Evolutionary conservation across 305 asterid genomes (phyloP), one percentile per base, ranked within the genome.

Genomic region (Petunia hybrid): DNA sequence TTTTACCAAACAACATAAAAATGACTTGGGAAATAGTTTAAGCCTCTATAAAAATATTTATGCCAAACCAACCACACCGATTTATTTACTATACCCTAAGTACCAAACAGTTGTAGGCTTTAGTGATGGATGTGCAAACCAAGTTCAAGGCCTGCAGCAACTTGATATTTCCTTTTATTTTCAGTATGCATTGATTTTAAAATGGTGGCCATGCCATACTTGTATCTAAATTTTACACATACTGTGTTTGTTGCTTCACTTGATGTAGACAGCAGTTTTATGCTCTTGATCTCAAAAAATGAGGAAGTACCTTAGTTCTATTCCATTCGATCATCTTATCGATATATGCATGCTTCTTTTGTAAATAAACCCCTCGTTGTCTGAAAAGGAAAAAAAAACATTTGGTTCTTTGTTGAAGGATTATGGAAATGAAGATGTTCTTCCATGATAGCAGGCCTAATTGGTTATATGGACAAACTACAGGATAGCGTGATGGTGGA

Each of bases 401-500:
- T 57, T 45, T 22, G 9, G 41, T 69, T 69, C 39, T 45, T 22
- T 69, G 14, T 69, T 39, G 59, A 46, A 69, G 59, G 76, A 46
- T 69, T 69, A 22, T 5, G 36, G 16, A 57, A 31, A 71, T 71
- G 45, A 43, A 71, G 77, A 12, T 71, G 31, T 71, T 61, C 41
- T 48, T 71, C 43, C 2, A 1, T 71, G 6, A 71, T 35, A 5
- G n/a, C 35, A 69, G 59, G 35, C 77, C 12, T 71, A 3, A 51
- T 48, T 71, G 45, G 78, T 71, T 48, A 51, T 80, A 75, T 84
- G 81, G 40, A 71, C 70, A 68, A 81, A 84, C 79, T 68, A 68
- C 87, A 87, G 90, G 90, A 84, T 84, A 81, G 78, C 55, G 81
- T 89, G 86, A 85, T 86, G 91, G 87, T 83, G 84, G 89, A 85